These are phyloP conservation scores for Microdochium bolleyi DNA, from an alignment of 2,329 filamentous ascomycete genomes.

Conservation along the genomic window DNA sequence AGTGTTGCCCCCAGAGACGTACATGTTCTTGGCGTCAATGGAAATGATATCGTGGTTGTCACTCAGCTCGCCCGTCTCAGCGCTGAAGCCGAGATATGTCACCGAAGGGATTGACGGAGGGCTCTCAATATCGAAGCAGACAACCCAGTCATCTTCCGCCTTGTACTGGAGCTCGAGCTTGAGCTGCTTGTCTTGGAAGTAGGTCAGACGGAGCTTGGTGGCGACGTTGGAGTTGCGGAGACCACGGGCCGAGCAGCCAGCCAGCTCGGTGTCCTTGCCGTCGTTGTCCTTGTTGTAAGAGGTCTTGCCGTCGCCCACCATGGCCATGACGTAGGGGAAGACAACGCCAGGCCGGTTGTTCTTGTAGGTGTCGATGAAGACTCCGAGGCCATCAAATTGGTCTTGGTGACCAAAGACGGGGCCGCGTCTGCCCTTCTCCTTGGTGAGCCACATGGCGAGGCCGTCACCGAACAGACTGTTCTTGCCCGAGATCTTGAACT, in stretches of 20 bases:
- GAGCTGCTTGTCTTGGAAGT: conserved; percentile 92
- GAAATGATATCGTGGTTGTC: conserved; percentile 97
- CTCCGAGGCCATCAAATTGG: conserved; percentile 84
- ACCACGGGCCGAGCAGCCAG: conserved; percentile 89
- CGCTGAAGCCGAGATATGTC: conserved; percentile 68
- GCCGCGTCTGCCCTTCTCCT: conserved; percentile 73
- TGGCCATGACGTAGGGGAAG: conserved; percentile 98
- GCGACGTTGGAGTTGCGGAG: conserved; percentile 73
- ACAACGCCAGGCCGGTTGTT: conserved; percentile 94
- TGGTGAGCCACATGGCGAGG: conserved; percentile 96
- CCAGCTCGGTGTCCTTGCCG: conserved; percentile 86
- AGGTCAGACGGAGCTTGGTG: conserved; percentile 82
- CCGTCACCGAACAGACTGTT: conserved; percentile 92
- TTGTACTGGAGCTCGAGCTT: conserved; percentile 94
- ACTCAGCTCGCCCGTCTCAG: conserved; percentile 90
- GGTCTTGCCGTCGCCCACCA: conserved; percentile 88
- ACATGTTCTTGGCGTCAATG: conserved; percentile 80
- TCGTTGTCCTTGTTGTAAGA: conserved; percentile 89
- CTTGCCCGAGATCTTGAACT: conserved; percentile 87
- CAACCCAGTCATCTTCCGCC: conserved; percentile 75
- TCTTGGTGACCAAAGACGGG: conserved; percentile 84
- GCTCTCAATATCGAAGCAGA: conserved; percentile 72
- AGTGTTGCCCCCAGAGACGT: conserved; percentile 50
- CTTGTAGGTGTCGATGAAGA: conserved; percentile 99
- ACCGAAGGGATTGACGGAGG: conserved; percentile 72